phyloP scores from a whole-genome alignment of 768 basidiomycete species.

The Calocybe indica region DNA sequence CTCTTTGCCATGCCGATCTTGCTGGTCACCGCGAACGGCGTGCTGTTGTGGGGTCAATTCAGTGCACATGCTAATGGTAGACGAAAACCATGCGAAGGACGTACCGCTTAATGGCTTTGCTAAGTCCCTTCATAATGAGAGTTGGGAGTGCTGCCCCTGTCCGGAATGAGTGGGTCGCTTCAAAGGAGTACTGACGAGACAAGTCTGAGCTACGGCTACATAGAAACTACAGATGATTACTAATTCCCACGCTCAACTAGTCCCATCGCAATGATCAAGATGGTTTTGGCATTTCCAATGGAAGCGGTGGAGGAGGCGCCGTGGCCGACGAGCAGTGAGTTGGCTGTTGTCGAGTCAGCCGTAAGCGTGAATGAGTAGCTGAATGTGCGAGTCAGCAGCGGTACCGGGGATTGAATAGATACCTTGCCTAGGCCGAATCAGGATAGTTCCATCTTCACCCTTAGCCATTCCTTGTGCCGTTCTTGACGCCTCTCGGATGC shows the following conservation, averaged over 20 bases:
- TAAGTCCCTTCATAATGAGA: constrained; percentile 72
- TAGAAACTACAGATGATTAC: not conserved
- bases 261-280: no score
- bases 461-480: constrained; percentile 2
- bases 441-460: not conserved
- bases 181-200: not conserved
- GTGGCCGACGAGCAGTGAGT: no score
- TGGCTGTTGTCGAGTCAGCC: no score
- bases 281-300: no score
- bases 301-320: no score
- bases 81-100: constrained; percentile 7
- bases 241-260: not conserved
- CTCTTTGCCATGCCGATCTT: constrained; percentile 93
- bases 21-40: constrained; percentile 84
- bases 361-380: no score
- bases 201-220: not conserved
- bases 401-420: no score
- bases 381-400: no score
- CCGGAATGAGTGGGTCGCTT: not conserved
- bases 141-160: not conserved
- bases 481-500: constrained; percentile 24
- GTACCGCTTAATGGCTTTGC: constrained; percentile 74
- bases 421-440: not conserved
- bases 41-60: constrained; percentile 39
- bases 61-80: not conserved